phyloP scores from a whole-genome alignment of 176 grass and related monocot genomes.

The Melocanna baccifera region DNA sequence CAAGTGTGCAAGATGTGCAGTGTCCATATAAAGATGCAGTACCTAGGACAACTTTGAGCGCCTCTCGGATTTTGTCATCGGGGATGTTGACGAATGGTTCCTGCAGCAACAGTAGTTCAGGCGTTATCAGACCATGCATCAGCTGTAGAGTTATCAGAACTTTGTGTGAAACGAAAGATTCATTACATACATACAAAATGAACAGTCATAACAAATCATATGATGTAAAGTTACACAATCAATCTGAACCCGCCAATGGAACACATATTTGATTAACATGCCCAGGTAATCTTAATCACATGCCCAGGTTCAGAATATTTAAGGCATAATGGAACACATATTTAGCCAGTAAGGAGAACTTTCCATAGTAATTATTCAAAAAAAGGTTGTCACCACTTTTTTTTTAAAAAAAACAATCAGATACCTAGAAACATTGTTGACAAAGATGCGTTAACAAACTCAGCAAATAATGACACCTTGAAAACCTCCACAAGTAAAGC shows the following conservation, averaged over 20 bases:
- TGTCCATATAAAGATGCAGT: constrained; percentile 1
- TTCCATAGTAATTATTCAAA: not conserved
- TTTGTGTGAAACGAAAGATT: not conserved
- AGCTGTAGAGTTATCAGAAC: not conserved
- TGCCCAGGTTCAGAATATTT: constrained; percentile 12
- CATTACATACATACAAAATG: not conserved
- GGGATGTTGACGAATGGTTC: constrained; percentile 63
- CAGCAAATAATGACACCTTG: not conserved
- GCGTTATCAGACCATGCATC: constrained; percentile 1
- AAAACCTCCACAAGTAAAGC: not conserved
- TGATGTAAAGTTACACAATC: not conserved
- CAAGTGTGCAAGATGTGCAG: not conserved
- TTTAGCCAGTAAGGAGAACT: not conserved
- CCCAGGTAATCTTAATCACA: too few species aligned
- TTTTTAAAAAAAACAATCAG: not conserved
- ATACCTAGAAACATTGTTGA: not conserved
- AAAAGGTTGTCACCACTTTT: not conserved
- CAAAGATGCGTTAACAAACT: not conserved
- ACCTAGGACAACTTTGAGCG: constrained; percentile 80
- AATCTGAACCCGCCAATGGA: not conserved
- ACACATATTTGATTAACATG: too few species aligned
- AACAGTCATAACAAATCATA: not conserved
- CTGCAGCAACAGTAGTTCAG: constrained; percentile 38
- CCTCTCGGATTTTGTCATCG: constrained; percentile 62
- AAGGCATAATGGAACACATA: not conserved